These are phyloP conservation scores for Fibroporia radiculosa DNA, from an alignment of 768 basidiomycete genomes.

Conservation along the genomic window DNA sequence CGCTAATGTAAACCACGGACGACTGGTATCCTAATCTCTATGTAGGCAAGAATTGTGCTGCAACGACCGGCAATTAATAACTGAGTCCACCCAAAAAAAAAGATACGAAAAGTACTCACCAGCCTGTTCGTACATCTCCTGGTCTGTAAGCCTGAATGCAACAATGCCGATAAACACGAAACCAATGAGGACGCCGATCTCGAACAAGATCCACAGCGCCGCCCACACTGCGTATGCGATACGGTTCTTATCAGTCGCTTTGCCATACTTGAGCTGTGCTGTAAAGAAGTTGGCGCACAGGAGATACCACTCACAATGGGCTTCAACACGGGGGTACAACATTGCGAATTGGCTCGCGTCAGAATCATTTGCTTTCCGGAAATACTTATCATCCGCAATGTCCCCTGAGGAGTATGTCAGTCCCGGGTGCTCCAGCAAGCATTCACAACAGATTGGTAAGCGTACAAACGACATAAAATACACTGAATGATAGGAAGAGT, in stretches of 20 bases:
- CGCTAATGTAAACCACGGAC: no score
- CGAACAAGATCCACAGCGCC: constrained; percentile 76
- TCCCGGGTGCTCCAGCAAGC: background rate
- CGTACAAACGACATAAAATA: constrained; percentile 84
- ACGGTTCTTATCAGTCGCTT: constrained; percentile 1
- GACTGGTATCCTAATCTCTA: constrained; percentile 19
- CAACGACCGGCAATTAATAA: background rate
- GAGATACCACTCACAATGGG: constrained; percentile 54
- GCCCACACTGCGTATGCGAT: constrained; percentile 63
- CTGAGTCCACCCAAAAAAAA: background rate
- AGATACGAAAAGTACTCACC: constrained; percentile 34
- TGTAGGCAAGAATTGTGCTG: constrained; percentile 59
- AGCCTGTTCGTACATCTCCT: constrained; percentile 66
- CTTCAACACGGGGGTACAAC: constrained; percentile 59
- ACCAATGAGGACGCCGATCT: constrained; percentile 62
- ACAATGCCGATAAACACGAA: constrained; percentile 77
- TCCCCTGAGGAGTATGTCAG: constrained; percentile 52
- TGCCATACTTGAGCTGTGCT: constrained; percentile 1
- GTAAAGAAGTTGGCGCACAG: background rate
- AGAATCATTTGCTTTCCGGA: constrained; percentile 89
- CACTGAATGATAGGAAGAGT: constrained; percentile 32
- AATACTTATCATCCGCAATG: constrained; percentile 89
- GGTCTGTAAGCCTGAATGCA: constrained; percentile 66
- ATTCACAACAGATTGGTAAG: constrained; percentile 3
- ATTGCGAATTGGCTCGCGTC: constrained; percentile 86